Conservation (phyloP, 345 rosid species). For the Salix exigua region DNA sequence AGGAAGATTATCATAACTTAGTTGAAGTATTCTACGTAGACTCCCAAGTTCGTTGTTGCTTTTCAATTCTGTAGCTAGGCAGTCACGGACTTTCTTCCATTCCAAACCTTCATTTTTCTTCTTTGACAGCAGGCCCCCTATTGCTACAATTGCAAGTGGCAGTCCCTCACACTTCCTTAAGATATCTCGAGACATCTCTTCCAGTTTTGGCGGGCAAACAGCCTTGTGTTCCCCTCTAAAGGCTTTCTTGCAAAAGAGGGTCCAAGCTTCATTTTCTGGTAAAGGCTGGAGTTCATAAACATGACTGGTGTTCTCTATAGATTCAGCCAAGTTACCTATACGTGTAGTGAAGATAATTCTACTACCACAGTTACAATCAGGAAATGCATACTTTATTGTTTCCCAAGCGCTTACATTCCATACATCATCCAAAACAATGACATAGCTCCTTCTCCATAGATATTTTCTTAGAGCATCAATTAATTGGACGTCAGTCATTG, state of each 20-base stretch:
- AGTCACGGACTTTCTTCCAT: conserved; percentile 6
- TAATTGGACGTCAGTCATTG: not conserved
- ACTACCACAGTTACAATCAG: not conserved
- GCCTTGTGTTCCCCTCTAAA: conserved; percentile 1
- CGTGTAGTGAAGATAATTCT: conserved; percentile 9
- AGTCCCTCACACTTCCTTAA: conserved; percentile 11
- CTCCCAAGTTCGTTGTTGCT: not conserved
- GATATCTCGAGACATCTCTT: not conserved
- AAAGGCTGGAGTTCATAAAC: conserved; percentile 6
- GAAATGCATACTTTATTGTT: not conserved
- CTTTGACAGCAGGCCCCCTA: conserved; percentile 1
- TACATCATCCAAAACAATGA: conserved; percentile 10
- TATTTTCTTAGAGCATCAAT: not conserved
- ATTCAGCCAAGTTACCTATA: not conserved
- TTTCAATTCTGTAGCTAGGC: not conserved
- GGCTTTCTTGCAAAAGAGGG: conserved; percentile 10
- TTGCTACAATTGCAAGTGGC: conserved; percentile 12
- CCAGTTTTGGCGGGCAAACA: conserved; percentile 4
- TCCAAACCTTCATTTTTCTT: conserved; percentile 1
- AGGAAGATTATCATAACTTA: not conserved
- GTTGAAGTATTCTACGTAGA: not conserved
- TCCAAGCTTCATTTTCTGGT: not conserved
- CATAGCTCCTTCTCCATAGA: conserved; percentile 7
- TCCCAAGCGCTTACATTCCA: conserved; percentile 10
- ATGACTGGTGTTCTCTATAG: not conserved